A percentile compares a stretch with the other conserved stretches of the same genome.
Evolutionary conservation across 306 rosid genomes (phyloP).

Genomic region (Parietaria judaica): DNA sequence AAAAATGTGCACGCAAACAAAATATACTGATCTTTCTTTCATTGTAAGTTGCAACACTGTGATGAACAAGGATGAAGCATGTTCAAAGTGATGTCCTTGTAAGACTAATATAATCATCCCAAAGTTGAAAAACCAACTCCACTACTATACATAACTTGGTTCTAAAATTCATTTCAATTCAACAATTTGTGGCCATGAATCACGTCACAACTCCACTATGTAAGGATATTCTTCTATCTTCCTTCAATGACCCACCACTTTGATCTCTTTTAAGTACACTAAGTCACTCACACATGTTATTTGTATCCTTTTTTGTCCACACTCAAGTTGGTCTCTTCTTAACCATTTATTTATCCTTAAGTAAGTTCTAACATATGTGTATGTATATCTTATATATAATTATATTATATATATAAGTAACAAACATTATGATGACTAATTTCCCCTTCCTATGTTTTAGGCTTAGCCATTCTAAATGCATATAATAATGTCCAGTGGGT

Average conservation of each 20-base stretch:
- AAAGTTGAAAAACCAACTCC: slow-evolving; percentile 16
- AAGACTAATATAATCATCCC: not conserved
- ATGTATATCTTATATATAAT: too few species aligned
- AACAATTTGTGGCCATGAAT: slow-evolving; percentile 9
- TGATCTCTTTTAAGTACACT: slow-evolving; percentile 19
- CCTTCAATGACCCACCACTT: slow-evolving; percentile 21
- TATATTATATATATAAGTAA: too few species aligned
- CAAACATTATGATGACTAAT: too few species aligned
- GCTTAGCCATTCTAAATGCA: too few species aligned
- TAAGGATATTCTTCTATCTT: not conserved
- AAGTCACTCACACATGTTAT: not conserved
- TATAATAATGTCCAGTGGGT: too few species aligned
- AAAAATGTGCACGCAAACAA: too few species aligned
- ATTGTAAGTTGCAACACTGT: too few species aligned
- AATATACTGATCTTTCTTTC: too few species aligned
- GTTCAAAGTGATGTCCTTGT: slow-evolving; percentile 8
- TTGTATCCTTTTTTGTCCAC: slow-evolving; percentile 1
- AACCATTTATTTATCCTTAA: not conserved
- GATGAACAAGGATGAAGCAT: too few species aligned
- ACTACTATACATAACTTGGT: not conserved
- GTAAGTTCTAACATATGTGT: not conserved
- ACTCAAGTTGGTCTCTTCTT: not conserved
- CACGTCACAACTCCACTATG: slow-evolving; percentile 20
- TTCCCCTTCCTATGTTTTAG: too few species aligned
- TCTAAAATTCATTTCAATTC: slow-evolving; percentile 1